phyloP scores from a whole-genome alignment of 2,329 filamentous ascomycete genomes.

The Rhynchosporium secalis region DNA sequence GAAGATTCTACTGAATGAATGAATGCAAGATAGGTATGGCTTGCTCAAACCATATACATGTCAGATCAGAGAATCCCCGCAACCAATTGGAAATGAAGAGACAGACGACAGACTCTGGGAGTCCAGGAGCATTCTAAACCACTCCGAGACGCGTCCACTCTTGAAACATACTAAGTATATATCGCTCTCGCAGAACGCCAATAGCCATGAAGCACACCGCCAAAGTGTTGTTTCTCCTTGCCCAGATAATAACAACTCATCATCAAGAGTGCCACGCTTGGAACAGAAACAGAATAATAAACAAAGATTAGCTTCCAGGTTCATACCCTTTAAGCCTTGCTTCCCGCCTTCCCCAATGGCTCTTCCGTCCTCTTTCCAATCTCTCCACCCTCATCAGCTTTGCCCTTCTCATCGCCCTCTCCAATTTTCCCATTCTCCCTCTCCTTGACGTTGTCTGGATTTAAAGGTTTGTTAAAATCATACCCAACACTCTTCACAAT shows the following conservation, averaged over 20 bases:
- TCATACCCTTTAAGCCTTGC: slow-evolving; percentile 4
- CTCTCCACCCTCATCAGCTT: slow-evolving; percentile 4
- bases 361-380: background rate
- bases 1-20: background rate
- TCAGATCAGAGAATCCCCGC: background rate
- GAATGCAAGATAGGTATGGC: background rate
- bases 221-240: background rate
- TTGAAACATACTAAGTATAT: background rate
- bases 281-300: background rate
- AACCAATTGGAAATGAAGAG: too few relatives aligned
- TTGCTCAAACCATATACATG: background rate
- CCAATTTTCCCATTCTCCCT: slow-evolving; percentile 14
- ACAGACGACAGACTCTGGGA: too few relatives aligned
- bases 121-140: background rate
- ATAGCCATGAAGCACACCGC: background rate
- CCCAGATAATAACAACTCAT: background rate
- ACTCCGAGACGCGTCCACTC: background rate
- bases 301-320: background rate
- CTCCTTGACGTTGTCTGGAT: slow-evolving; percentile 41
- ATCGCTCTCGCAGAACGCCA: background rate
- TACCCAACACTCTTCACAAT: slow-evolving; percentile 93
- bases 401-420: slow-evolving; percentile 14
- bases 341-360: background rate
- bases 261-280: background rate
- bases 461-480: slow-evolving; percentile 59